These are phyloP conservation scores for Termitomyces sp. DNA, from an alignment of 768 basidiomycete species.

Conservation along the genomic window DNA sequence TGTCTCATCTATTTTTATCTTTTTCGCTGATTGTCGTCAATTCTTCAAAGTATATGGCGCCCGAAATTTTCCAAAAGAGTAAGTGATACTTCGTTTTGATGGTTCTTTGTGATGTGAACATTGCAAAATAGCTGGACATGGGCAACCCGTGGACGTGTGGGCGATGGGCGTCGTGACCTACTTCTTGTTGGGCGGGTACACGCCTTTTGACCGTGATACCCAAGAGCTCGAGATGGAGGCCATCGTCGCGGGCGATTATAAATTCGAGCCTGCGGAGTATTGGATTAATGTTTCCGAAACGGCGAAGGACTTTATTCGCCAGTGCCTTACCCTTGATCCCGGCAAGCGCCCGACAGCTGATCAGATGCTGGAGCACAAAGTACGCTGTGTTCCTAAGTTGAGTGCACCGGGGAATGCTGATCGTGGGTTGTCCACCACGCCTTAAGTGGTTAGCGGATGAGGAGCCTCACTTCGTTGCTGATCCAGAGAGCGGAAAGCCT, in stretches of 20 bases:
- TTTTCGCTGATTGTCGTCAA: neutral
- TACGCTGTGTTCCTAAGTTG: constrained; percentile 10
- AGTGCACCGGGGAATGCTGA: neutral
- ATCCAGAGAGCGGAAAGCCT: constrained; percentile 56
- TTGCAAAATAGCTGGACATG: constrained; percentile 65
- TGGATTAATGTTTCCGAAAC: constrained; percentile 82
- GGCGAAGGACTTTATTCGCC: constrained; percentile 77
- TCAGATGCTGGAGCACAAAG: constrained; percentile 67
- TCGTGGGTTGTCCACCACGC: neutral
- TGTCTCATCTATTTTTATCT: neutral
- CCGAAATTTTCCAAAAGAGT: constrained; percentile 94
- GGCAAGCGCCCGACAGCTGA: constrained; percentile 71
- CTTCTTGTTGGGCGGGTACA: constrained; percentile 89
- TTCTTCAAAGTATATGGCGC: constrained; percentile 75
- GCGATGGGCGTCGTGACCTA: constrained; percentile 99
- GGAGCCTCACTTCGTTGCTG: constrained; percentile 66
- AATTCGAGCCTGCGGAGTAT: constrained; percentile 75
- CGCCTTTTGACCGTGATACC: constrained; percentile 92
- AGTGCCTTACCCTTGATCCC: constrained; percentile 86
- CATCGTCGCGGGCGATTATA: constrained; percentile 89
- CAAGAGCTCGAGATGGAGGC: constrained; percentile 92
- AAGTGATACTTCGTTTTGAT: constrained; percentile 17
- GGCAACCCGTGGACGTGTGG: constrained; percentile 94
- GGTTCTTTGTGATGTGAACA: constrained; percentile 1
- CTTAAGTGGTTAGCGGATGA: constrained; percentile 66